Conservation (phyloP, 768 basidiomycete species). For the Tylopilus sp. region DNA sequence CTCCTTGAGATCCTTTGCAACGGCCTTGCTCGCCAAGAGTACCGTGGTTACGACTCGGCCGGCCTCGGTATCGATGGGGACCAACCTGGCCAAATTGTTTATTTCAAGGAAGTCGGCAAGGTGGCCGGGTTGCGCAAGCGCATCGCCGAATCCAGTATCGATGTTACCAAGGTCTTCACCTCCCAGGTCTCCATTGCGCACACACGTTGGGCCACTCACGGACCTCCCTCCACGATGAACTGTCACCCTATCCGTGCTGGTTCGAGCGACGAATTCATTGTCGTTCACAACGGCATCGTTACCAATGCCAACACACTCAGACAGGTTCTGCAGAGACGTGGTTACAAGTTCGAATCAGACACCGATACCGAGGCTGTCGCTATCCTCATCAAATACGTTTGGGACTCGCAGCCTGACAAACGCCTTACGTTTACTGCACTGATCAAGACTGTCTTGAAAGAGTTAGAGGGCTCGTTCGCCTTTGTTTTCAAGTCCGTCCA, state of each 20-base stretch:
- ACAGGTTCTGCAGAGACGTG: conserved; percentile 91
- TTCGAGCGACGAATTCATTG: conserved; percentile 73
- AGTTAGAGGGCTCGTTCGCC: conserved; percentile 97
- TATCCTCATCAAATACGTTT: conserved; percentile 94
- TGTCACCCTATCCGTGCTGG: conserved; percentile 95
- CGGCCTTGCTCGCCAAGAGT: conserved; percentile 93
- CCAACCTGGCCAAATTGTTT: conserved; percentile 66
- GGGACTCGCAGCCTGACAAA: conserved; percentile 88
- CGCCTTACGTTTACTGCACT: conserved; percentile 84
- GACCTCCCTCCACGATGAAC: conserved; percentile 80
- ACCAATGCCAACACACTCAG: conserved; percentile 89
- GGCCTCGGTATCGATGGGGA: conserved; percentile 91
- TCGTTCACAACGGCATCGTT: conserved; percentile 99
- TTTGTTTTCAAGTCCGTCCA: conserved; percentile 98
- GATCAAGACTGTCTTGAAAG: conserved; percentile 93
- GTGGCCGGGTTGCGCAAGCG: conserved; percentile 89
- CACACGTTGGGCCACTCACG: conserved; percentile 99
- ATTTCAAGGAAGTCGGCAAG: conserved; percentile 98
- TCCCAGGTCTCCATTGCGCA: conserved; percentile 97
- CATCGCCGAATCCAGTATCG: conserved; percentile 66
- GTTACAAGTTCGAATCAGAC: conserved; percentile 90
- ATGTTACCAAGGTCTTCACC: conserved; percentile 73
- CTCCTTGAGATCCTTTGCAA: conserved; percentile 87
- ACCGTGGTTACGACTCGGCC: conserved; percentile 97
- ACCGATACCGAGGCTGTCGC: conserved; percentile 98